phyloP scores from a whole-genome alignment of 805 yeast species.

The Maudiozyma bulderi region DNA sequence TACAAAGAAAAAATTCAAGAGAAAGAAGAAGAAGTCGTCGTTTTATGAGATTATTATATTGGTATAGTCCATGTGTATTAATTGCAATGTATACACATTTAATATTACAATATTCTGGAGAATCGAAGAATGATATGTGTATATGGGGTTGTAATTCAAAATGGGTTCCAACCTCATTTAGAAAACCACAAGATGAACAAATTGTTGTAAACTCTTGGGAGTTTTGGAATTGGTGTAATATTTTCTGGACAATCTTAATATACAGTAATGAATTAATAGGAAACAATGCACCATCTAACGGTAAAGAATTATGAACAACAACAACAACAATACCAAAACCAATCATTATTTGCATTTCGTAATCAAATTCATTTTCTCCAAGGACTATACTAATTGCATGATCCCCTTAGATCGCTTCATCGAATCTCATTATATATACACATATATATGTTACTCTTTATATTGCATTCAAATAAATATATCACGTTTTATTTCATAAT shows the following conservation, averaged over 20 bases:
- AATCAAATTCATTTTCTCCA: background rate
- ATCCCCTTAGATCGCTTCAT: too few species aligned
- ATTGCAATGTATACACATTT: conserved; percentile 93
- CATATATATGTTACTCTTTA: too few species aligned
- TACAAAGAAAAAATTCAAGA: conserved; percentile 32
- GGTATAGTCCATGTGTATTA: conserved; percentile 87
- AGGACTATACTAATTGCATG: background rate
- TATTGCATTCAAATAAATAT: too few species aligned
- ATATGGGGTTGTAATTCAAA: conserved; percentile 36
- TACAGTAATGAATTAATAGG: conserved; percentile 67
- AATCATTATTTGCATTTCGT: too few species aligned
- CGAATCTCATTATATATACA: too few species aligned
- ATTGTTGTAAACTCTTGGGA: conserved; percentile 65
- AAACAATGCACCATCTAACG: background rate
- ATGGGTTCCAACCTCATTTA: conserved; percentile 27
- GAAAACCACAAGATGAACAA: conserved; percentile 6
- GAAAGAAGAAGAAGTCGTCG: conserved; percentile 23
- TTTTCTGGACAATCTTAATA: conserved; percentile 66
- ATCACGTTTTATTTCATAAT: too few species aligned
- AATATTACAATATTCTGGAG: conserved; percentile 80
- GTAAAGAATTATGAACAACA: conserved; percentile 1
- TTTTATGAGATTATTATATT: conserved; percentile 53
- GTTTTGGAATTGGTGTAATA: conserved; percentile 95
- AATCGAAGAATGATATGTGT: conserved; percentile 51
- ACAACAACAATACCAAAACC: too few species aligned